Evolutionary conservation across 139 green algal genomes (phyloP), one percentile per base, ranked within the genome.

Genomic region (Volvox reticuliferus): DNA sequence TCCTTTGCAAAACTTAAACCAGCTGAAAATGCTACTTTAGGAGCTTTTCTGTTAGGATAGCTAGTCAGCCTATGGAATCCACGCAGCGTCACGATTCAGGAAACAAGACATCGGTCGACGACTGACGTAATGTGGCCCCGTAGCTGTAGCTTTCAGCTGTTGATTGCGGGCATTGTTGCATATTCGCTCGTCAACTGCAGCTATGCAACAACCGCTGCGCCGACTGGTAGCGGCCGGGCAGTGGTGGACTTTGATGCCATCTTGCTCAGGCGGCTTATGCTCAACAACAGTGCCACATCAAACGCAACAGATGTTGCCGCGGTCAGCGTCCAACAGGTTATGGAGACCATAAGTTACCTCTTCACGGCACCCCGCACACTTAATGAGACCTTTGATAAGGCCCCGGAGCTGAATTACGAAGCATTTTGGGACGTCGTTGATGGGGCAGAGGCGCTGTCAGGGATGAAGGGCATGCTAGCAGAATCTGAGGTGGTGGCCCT

Each of bases 241-340:
- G 17, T 30, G 12, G 55, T 88, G 21, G 82, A 88, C 62, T 88
- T 88, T 32, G 82, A 88, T 12, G 30, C 62, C 20, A 65, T 88
- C 18, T 24, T 78, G 37, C 14, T 78, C 28, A 33, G 82, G 63
- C n/a, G 82, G 1, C 32, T 88, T 5, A 35, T 26, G 1, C 35
- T 88, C 6, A 88, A 88, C 33, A 63, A 32, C 62, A 88, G 62
- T 1, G 13, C 30, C 6, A 30, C 0, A 32, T 24, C 3, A 21
- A 78, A 88, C 30, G 82, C 30, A 13, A 26, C 82, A 26, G 83
- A 82, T 30, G 62, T 71, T 19, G n/a, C 12, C 37, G 26, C 69
- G 69, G 82, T 88, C 36, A 71, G 84, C 84, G 17, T 81, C 6
- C 1, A 44, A 6, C 61, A 21, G 3, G 71, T 82, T 19, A 12